These are phyloP conservation scores for Simmondsia chinensis DNA, from an alignment of 148 eudicot species.

Conservation along the genomic window DNA sequence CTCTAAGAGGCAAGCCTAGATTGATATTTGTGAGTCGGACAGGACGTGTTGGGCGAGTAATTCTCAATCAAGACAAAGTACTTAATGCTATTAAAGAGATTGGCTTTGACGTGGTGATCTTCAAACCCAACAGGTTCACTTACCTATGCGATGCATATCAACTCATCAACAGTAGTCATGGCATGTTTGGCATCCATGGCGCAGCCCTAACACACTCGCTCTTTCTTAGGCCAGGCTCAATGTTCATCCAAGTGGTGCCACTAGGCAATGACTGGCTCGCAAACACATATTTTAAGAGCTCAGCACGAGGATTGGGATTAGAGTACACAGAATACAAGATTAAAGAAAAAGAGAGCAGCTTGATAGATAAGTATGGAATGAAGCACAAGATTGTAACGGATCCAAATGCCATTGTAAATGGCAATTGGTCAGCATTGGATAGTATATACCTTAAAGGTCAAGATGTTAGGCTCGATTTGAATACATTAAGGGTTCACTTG, in stretches of 20 bases:
- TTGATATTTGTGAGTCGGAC: conserved; percentile 26
- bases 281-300: conserved; percentile 27
- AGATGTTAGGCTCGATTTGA: conserved; percentile 26
- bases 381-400: conserved; percentile 23
- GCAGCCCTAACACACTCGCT: conserved; percentile 47
- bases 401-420: conserved; percentile 16
- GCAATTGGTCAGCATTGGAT: conserved; percentile 33
- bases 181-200: conserved; percentile 44
- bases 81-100: conserved; percentile 11
- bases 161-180: conserved; percentile 39
- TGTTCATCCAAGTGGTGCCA: conserved; percentile 44
- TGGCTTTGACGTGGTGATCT: conserved; percentile 42
- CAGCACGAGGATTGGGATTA: conserved; percentile 31
- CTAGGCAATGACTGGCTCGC: conserved; percentile 39
- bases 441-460: conserved; percentile 28
- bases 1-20: conserved; percentile 23
- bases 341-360: conserved; percentile 35
- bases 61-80: conserved; percentile 23
- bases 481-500: conserved; percentile 27
- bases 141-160: conserved; percentile 25
- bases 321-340: conserved; percentile 51
- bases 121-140: conserved; percentile 30
- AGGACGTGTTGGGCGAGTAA: conserved; percentile 23
- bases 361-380: conserved; percentile 24
- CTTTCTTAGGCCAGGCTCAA: conserved; percentile 37